phyloP scores from a whole-genome alignment of 2,329 filamentous ascomycete species.

The Leptosphaerulina australis region DNA sequence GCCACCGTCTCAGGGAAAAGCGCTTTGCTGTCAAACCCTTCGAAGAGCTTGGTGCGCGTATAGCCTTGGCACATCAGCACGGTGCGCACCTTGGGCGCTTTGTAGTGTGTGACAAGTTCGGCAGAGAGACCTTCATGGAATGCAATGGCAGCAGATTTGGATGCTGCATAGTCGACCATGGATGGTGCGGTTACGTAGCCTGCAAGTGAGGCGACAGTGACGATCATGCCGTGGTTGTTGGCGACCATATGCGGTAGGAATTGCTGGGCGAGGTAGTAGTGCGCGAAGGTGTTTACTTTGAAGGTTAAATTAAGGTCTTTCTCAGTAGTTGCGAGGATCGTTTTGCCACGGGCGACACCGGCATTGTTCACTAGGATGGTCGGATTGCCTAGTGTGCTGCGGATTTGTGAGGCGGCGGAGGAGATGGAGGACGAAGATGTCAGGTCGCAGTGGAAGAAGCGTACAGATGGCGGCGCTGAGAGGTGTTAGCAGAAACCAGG shows the following conservation, averaged over 20 bases:
- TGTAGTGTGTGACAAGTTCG: constrained; percentile 59
- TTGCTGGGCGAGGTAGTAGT: constrained; percentile 69
- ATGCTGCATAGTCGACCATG: constrained; percentile 70
- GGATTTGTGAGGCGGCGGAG: constrained; percentile 60
- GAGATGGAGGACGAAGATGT: constrained; percentile 62
- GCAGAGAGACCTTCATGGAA: constrained; percentile 68
- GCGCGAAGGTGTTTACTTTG: constrained; percentile 71
- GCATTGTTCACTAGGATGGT: constrained; percentile 77
- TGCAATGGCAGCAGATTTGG: constrained; percentile 68
- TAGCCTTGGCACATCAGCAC: constrained; percentile 70
- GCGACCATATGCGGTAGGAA: constrained; percentile 71
- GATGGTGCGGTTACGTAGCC: constrained; percentile 65
- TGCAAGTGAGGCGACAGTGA: constrained; percentile 71
- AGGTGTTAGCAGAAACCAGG: constrained; percentile 9
- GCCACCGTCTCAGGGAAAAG: constrained; percentile 68
- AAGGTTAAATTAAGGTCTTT: constrained; percentile 70
- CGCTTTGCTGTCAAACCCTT: constrained; percentile 60
- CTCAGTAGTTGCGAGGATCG: constrained; percentile 64
- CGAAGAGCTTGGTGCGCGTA: constrained; percentile 66
- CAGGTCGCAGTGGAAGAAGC: constrained; percentile 74
- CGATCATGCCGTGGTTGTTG: constrained; percentile 72
- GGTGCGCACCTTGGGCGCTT: constrained; percentile 68
- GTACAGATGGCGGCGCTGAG: constrained; percentile 59
- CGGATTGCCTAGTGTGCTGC: constrained; percentile 64
- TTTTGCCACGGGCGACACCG: constrained; percentile 66